phyloP scores from a whole-genome alignment of 371 early-diverging fungal species.

The Blakeslea trispora region DNA sequence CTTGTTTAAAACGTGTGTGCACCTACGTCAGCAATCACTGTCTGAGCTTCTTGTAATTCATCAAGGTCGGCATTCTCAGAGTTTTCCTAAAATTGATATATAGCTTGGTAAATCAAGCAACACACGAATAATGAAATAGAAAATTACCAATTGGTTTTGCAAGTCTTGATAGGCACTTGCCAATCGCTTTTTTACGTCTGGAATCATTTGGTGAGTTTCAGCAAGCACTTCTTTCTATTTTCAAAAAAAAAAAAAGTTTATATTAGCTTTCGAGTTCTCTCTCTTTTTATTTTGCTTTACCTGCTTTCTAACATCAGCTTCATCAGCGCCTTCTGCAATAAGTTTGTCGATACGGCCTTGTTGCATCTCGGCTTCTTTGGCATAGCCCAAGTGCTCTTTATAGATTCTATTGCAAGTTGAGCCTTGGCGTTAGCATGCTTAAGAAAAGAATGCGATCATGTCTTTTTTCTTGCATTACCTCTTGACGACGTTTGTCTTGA shows the following conservation, averaged over 20 bases:
- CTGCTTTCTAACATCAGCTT: slow-evolving; percentile 73
- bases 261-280: background rate
- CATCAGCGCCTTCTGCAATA: slow-evolving; percentile 59
- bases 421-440: background rate
- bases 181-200: slow-evolving; percentile 68
- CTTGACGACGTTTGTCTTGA: slow-evolving; percentile 71
- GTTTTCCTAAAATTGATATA: slow-evolving; percentile 34
- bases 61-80: slow-evolving; percentile 36
- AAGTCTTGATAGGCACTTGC: slow-evolving; percentile 62
- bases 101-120: background rate
- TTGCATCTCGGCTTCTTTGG: slow-evolving; percentile 63
- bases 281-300: slow-evolving; percentile 29
- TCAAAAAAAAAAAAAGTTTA: too few species aligned
- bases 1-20: background rate
- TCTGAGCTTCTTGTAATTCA: slow-evolving; percentile 48
- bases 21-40: slow-evolving; percentile 33
- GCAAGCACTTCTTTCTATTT: slow-evolving; percentile 73
- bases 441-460: background rate
- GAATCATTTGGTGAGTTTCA: slow-evolving; percentile 76
- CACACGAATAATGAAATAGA: too few species aligned
- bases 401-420: slow-evolving; percentile 41
- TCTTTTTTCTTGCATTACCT: slow-evolving; percentile 43
- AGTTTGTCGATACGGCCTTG: slow-evolving; percentile 69
- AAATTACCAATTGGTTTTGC: slow-evolving; percentile 40
- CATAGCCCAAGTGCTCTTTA: slow-evolving; percentile 69